Base-by-base conservation (phyloP, 2,329 filamentous ascomycete genomes). In the Emmonsiellopsis sp. region DNA sequence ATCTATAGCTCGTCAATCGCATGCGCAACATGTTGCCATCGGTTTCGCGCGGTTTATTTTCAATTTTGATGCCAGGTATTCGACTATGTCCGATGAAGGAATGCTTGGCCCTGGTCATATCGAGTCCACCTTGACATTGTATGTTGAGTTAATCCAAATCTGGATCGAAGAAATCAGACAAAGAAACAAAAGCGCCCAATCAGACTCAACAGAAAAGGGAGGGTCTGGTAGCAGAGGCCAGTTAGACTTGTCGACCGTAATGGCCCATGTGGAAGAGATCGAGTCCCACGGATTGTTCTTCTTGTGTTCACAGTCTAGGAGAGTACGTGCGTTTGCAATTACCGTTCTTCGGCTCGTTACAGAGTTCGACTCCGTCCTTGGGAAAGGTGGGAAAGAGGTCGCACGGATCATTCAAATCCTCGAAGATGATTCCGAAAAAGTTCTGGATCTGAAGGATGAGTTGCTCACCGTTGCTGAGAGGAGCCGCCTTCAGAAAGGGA, bases 31-130 rank as follows among this genome's bases (percentile, higher is more conserved):
- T 68, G 93, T 98, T 2, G 95, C 91, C 0, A 95, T 94, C 70
- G 92, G 93, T 0, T 98, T 98, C 70, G 88, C 93, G 39, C 81
- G 91, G 31, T 98, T 97, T 70, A 98, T 98, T 51, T 98, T 98
- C 74, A 95, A 93, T 61, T 98, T 97, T 67, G 94, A 98, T 68
- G 91, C 95, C 60, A 84, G 91, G 27, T 98, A 98, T 68, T 89
- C 92, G 1, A 97, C 93, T 34, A 96, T 97, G 84, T 95, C 91
- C 8, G 93, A 98, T 64, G 93, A 94, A 34, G 93, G 93, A 2
- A 93, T 98, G 85, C 82, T 98, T 27, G 93, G 92, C 0, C 85
- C 88, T 36, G 88, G 86, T 4, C 93, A 98, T 64, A 96, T 98
- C 54, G 93, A 98, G 67, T 95, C 85, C 60, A 98, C 93, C 0